These are phyloP conservation scores for Glycine tomentella DNA, from an alignment of 306 rosid genomes.

Conservation along the genomic window DNA sequence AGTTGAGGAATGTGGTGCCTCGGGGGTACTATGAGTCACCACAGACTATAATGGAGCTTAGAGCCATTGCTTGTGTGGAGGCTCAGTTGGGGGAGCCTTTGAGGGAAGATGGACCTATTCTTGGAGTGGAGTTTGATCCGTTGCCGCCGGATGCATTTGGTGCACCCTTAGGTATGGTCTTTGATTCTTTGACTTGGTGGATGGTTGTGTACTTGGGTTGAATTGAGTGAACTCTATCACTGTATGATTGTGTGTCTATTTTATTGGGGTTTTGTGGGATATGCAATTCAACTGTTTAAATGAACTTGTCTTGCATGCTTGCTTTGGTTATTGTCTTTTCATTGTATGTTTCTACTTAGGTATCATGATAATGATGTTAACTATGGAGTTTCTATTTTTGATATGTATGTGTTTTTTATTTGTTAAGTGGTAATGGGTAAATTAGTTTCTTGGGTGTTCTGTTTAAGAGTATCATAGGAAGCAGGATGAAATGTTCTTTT, in stretches of 20 bases:
- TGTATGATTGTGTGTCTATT: not conserved
- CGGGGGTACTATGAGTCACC: slow-evolving; percentile 74
- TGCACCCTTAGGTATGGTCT: slow-evolving; percentile 76
- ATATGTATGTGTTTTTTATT: not conserved
- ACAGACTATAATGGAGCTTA: slow-evolving; percentile 73
- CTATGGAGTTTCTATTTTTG: slow-evolving; percentile 26
- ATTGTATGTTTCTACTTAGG: not conserved
- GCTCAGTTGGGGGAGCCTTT: slow-evolving; percentile 92
- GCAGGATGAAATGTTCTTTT: not conserved
- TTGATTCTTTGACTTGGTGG: slow-evolving; percentile 11
- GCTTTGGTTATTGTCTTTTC: slow-evolving; percentile 13
- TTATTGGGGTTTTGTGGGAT: not conserved
- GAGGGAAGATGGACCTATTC: slow-evolving; percentile 91
- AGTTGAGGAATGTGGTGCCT: slow-evolving; percentile 64
- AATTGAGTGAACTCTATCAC: not conserved
- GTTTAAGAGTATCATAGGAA: not conserved
- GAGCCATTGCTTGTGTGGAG: slow-evolving; percentile 95
- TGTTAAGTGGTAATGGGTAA: not conserved
- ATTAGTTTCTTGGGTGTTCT: slow-evolving; percentile 38
- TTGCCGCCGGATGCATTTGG: slow-evolving; percentile 99
- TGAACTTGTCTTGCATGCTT: slow-evolving; percentile 23
- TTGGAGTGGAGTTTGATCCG: slow-evolving; percentile 91
- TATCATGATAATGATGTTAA: slow-evolving; percentile 30
- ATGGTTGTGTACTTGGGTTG: slow-evolving; percentile 34
- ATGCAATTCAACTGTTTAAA: not conserved